A percentile compares a stretch with the other conserved stretches of the same genome.
These are phyloP conservation scores for Leishmania braziliensis DNA, from an alignment of 208 protist species.

Conservation along the genomic window DNA sequence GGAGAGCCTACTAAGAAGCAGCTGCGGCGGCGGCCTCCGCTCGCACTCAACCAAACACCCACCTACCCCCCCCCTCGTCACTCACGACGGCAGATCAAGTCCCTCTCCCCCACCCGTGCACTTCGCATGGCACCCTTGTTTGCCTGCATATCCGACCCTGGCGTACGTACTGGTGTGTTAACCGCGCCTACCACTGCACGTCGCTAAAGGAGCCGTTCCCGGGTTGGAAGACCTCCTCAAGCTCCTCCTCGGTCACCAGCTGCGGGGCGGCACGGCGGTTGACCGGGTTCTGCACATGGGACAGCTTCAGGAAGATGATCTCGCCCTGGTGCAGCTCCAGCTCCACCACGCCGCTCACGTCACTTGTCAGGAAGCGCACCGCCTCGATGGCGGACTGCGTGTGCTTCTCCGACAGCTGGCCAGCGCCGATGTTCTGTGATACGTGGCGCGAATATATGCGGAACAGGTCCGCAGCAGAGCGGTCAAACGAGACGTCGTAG, in stretches of 20 bases:
- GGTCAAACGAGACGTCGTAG: constrained; percentile 90
- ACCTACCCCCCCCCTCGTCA: no score
- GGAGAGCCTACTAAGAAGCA: neutral
- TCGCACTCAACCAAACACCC: neutral
- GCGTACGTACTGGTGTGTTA: neutral
- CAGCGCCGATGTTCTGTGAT: constrained; percentile 62
- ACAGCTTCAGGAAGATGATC: constrained; percentile 87
- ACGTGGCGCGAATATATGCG: constrained; percentile 80
- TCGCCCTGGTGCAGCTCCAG: constrained; percentile 90
- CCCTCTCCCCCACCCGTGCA: neutral
- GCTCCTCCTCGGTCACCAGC: constrained; percentile 79
- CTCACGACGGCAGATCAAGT: neutral
- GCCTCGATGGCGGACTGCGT: constrained; percentile 86
- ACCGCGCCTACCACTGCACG: constrained; percentile 74
- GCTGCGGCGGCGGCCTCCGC: neutral
- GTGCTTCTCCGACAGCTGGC: constrained; percentile 79
- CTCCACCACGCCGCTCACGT: constrained; percentile 85
- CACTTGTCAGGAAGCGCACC: constrained; percentile 69
- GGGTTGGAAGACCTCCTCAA: constrained; percentile 88
- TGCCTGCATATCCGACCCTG: neutral
- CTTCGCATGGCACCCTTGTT: neutral
- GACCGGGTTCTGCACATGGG: constrained; percentile 53
- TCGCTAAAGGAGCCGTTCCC: constrained; percentile 89
- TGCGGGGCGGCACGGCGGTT: constrained; percentile 43
- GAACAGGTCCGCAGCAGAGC: constrained; percentile 73